Base-by-base conservation (phyloP, 169 alveolate species). In the Plasmodium vivax region DNA sequence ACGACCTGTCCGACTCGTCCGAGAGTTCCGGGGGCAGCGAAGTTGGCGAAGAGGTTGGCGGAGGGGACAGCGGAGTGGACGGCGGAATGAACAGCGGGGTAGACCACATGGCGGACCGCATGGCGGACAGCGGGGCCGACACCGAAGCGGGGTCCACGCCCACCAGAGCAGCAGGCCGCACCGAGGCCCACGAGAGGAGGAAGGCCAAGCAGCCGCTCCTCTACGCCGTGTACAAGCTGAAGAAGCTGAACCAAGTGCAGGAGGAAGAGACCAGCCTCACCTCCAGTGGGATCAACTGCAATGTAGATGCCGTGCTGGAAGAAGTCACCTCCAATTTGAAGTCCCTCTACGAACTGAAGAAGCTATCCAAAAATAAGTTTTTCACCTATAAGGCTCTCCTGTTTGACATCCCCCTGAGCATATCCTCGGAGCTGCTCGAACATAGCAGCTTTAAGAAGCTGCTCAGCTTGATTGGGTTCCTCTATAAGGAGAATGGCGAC, bases 341-440 rank as follows among this genome's bases (percentile, higher is more conserved):
- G 32, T 88, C 94, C 30, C 73, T 88, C 30, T 88, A 88, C 72
- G 94, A 88, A 36, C 80, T 88, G 45, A 88, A 88, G 36, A 88
- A 88, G 34, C 3, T 88, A 30, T 79, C 94, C 0, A 88, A 88
- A 47, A 56, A 51, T 88, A 88, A 88, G 43, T 56, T 43, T 47
- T 43, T 88, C 56, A 10, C 51, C 27, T 41, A 79, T 47, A 77
- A 62, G 45, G 94, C 84, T 5, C 83, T 79, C 16, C 75, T 68
- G 16, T 88, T 88, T 88, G 94, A 88, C 43, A 88, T 88, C 27
- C 94, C 94, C 1, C 72, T 88, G 45, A 88, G 94, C 36, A 88
- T 88, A 16, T 88, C 94, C 4, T 62, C 90, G 27, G 94, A 88
- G 71, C 30, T 88, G 8, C 47, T 88, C 43, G 94, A 88, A 47